phyloP scores from a whole-genome alignment of 1,139 yeast genomes.

The Debaryomyces coudertii region DNA sequence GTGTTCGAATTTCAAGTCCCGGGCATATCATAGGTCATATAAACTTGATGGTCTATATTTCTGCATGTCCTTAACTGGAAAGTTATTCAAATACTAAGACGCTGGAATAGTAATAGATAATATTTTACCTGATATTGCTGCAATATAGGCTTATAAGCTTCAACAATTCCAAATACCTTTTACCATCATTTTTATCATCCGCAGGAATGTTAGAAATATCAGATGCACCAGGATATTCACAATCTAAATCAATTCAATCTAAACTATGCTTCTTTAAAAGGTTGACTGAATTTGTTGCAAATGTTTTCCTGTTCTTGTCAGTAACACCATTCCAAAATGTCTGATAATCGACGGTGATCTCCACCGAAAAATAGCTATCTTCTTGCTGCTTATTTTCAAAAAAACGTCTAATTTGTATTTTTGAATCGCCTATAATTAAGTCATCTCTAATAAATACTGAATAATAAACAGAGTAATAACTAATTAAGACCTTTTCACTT shows the following conservation, averaged over 20 bases:
- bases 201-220: slow-evolving; percentile 17
- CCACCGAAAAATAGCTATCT: slow-evolving; percentile 18
- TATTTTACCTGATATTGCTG: slow-evolving; percentile 19
- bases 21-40: slow-evolving; percentile 23
- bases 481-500: slow-evolving; percentile 13
- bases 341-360: slow-evolving; percentile 13
- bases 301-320: slow-evolving; percentile 15
- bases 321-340: slow-evolving; percentile 18
- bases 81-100: slow-evolving; percentile 17
- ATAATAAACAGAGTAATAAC: slow-evolving; percentile 21
- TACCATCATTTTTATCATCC: slow-evolving; percentile 17
- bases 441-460: slow-evolving; percentile 20
- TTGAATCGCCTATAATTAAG: slow-evolving; percentile 15
- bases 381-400: slow-evolving; percentile 17
- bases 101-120: slow-evolving; percentile 26
- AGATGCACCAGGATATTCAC: slow-evolving; percentile 25
- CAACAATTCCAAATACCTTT: slow-evolving; percentile 18
- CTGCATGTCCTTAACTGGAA: slow-evolving; percentile 19
- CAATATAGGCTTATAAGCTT: slow-evolving; percentile 15
- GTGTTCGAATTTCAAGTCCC: slow-evolving; percentile 19
- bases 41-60: slow-evolving; percentile 20
- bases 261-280: slow-evolving; percentile 19
- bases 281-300: slow-evolving; percentile 19
- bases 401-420: slow-evolving; percentile 12
- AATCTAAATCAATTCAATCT: slow-evolving; percentile 27